Evolutionary conservation across 2,329 filamentous ascomycete genomes (phyloP), one percentile per base, ranked within the genome.

Genomic region (Scedosporium aurantiacum): DNA sequence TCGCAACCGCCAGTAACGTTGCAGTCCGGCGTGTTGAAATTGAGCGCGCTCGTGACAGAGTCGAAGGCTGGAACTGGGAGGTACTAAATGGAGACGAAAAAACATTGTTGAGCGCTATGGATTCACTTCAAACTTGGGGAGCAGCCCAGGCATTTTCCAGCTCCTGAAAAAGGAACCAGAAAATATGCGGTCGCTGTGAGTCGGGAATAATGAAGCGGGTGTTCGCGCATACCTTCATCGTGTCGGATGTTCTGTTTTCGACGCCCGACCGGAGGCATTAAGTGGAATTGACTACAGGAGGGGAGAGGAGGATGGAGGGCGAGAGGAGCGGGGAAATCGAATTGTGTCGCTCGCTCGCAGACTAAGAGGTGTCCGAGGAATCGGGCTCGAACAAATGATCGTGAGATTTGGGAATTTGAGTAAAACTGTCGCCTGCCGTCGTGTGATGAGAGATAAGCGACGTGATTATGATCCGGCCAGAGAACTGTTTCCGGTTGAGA

Each of bases 1-100:
- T 99, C 94, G 79, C 93, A 97, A 66, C 90, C 90, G 68, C 94
- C 94, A 28, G 91, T 88, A 63, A 99, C 89, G 67, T 93, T 90
- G 71, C 91, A 92, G 72, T 97, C 93, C 59, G 89, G 85, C 1
- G 93, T 97, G 69, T 94, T 90, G 79, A 97, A 97, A 72, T 96
- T 97, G 71, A 99, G 85, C 65, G 93, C 90, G 76, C 88, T 88
- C 64, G 91, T 93, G 67, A 97, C 89, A 73, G 89, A 86, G 74
- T 97, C 92, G 71, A 97, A 92, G 67, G 95, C 89, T 74, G 86
- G 87, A 65, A 96, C 83, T 64, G 93, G 91, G 69, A 99, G 82
- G 75, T 95, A 99, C 93, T 99, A 61, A 25, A 47, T 25, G n/a
- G 23, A 28, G 50, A 14, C 3, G 25, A 18, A 27, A 40, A 25